Evolutionary conservation across 768 basidiomycete species (phyloP), one percentile per base, ranked within the genome.

Genomic region (Collybia sordida): DNA sequence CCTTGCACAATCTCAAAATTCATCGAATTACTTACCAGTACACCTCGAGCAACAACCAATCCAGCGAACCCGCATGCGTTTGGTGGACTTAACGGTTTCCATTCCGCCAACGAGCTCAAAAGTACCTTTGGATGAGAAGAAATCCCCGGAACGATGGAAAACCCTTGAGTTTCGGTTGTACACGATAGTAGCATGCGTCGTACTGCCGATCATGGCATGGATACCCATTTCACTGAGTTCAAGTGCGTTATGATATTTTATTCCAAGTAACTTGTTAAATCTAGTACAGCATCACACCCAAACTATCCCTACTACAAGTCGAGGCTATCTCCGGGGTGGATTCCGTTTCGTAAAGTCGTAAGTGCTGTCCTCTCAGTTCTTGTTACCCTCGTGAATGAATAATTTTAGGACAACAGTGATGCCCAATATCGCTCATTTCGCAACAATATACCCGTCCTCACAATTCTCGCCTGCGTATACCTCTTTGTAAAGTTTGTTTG

Each of bases 351-450:
- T 24, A 65, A 74, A 63, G 78, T 95, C 11, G 95, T 96, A 60
- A 70, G 89, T 75, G 4, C 24, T 42, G 15, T 35, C 11, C 8
- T 42, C 46, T n/a, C 31, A 9, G 7, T 28, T 15, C 17, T 42
- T 44, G 41, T 41, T 34, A 25, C 37, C 38, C 21, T 36, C 48
- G 47, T 45, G n/a, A 19, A 31, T 57, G 50, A 42, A 21, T 25
- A 36, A 31, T 42, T 28, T 8, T 54, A 98, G 96, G 97, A 99
- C 67, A 90, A 88, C 61, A 93, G 90, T 54, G 97, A 98, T 60
- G 72, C 77, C 0, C 97, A 98, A 72, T 98, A 94, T 64, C 87
- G 88, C 21, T 79, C 84, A 3, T 97, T 99, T 67, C 82, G 97
- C 34, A 75, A 79, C 58, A 91, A 93, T 63, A 63, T 98, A 40